Evolutionary conservation across 768 basidiomycete genomes (phyloP), one percentile per base, ranked within the genome.

Genomic region (Tubosaeta brunneosetosa): DNA sequence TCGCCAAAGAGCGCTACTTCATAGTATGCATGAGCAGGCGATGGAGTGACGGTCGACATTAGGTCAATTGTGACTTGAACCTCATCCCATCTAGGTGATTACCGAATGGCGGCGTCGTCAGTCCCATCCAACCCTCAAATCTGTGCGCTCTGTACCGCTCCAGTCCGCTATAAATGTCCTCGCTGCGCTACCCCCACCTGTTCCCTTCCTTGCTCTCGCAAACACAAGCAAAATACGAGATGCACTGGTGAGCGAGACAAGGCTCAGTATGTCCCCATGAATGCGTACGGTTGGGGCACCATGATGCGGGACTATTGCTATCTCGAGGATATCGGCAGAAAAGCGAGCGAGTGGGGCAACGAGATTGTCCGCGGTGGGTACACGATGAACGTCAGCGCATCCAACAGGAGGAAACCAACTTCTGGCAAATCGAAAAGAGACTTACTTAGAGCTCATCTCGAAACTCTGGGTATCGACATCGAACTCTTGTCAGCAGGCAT

Each of bases 231-330:
- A 11, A 55, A 66, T 14, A 76, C 74, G 14, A 76, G 76, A 13
- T 93, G 91, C 64, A 78, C 80, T 0, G 91, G 91, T 11, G 73
- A 81, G 54, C 84, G 91, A 50, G 77, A 93, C 71, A 85, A 84
- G 61, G 82, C 74, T 0, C 78, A 77, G 3, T 91, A 84, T 64
- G 82, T 93, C 14, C 81, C 87, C 12, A 86, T 94, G 83, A 92
- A 90, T 60, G 65, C 82, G 59, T 95, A 92, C 62, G 80, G 82
- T 5, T 91, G 88, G 81, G 90, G 91, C 9, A 78, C 80, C 26
- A 86, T 95, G 84, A 88, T 92, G 84, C 80, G 85, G 60, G 94
- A 97, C 70, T 97, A 93, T 66, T 75, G 77, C 38, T 94, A 84
- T 65, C 74, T 97, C 58, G 94, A 97, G 70, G 88, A 91, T 16